Conservation (phyloP, 352 stramenopile species). For the Phytopythium aichiense region DNA sequence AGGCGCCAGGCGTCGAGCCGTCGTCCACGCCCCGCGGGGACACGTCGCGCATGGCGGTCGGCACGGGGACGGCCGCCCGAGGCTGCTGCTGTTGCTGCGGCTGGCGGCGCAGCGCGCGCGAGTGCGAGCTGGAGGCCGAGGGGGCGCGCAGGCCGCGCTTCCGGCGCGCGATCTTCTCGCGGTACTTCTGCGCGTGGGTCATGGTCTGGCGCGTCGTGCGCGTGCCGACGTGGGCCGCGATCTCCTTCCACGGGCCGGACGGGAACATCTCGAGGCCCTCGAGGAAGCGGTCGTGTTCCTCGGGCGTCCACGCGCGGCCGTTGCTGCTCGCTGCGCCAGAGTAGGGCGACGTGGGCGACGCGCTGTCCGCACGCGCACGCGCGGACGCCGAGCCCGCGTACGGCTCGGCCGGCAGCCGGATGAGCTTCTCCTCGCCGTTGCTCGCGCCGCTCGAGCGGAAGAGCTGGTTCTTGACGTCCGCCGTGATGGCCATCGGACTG, state of each 20-base stretch:
- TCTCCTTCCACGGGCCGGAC: slow-evolving; percentile 57
- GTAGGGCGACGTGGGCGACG: slow-evolving; percentile 13
- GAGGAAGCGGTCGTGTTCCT: slow-evolving; percentile 62
- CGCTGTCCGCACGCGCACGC: neutral
- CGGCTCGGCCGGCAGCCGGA: slow-evolving; percentile 25
- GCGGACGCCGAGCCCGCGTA: neutral
- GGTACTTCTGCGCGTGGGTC: slow-evolving; percentile 59
- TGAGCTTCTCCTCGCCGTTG: slow-evolving; percentile 20
- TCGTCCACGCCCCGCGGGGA: slow-evolving; percentile 3
- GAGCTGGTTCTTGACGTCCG: slow-evolving; percentile 45
- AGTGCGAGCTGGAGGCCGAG: slow-evolving; percentile 13
- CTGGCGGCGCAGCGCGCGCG: slow-evolving; percentile 11
- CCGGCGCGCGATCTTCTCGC: slow-evolving; percentile 47
- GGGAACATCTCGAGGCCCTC: slow-evolving; percentile 58
- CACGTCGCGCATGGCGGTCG: neutral
- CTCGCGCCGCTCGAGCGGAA: slow-evolving; percentile 17
- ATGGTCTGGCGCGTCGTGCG: slow-evolving; percentile 57
- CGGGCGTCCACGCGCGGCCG: slow-evolving; percentile 32
- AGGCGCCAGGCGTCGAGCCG: neutral
- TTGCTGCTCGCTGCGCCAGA: slow-evolving; percentile 14
- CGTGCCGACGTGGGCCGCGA: slow-evolving; percentile 45
- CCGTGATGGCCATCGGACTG: slow-evolving; percentile 33
- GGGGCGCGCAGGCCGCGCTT: slow-evolving; percentile 37
- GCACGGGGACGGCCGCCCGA: neutral
- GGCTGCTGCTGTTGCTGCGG: neutral